These are phyloP conservation scores for Mortierella sp. DNA, from an alignment of 371 early-diverging fungal genomes.

Conservation along the genomic window DNA sequence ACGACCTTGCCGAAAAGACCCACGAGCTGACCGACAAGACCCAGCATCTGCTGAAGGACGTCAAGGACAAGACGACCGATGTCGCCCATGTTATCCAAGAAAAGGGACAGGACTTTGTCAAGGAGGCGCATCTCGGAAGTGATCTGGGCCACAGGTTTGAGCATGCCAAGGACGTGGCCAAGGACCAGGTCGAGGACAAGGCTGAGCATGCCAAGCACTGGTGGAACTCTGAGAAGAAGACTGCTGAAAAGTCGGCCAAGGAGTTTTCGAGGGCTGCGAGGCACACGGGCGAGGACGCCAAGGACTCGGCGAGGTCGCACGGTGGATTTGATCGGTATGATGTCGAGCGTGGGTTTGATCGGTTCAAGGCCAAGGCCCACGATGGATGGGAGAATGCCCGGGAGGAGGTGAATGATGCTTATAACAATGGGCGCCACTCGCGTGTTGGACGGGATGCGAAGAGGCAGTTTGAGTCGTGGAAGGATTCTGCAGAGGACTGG, in stretches of 20 bases:
- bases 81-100: constrained; percentile 31
- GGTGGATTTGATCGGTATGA: constrained; percentile 22
- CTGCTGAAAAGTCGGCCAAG: constrained; percentile 15
- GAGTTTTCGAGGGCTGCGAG: constrained; percentile 19
- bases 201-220: constrained; percentile 20
- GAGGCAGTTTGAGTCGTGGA: constrained; percentile 5
- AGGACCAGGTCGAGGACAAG: constrained; percentile 18
- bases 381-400: constrained; percentile 30
- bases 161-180: constrained; percentile 10
- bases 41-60: constrained; percentile 14
- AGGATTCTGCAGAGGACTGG: constrained; percentile 33
- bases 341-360: constrained; percentile 27
- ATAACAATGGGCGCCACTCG: not conserved
- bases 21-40: constrained; percentile 37
- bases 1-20: constrained; percentile 41
- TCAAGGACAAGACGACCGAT: constrained; percentile 30
- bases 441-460: constrained; percentile 7
- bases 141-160: constrained; percentile 16
- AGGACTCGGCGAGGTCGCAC: constrained; percentile 21
- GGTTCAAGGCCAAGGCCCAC: constrained; percentile 24
- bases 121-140: constrained; percentile 17
- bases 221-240: constrained; percentile 18
- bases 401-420: constrained; percentile 20
- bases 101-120: constrained; percentile 12
- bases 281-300: constrained; percentile 19